phyloP scores from a whole-genome alignment of 2,329 filamentous ascomycete species.

The Colletotrichum neosansevieriae region DNA sequence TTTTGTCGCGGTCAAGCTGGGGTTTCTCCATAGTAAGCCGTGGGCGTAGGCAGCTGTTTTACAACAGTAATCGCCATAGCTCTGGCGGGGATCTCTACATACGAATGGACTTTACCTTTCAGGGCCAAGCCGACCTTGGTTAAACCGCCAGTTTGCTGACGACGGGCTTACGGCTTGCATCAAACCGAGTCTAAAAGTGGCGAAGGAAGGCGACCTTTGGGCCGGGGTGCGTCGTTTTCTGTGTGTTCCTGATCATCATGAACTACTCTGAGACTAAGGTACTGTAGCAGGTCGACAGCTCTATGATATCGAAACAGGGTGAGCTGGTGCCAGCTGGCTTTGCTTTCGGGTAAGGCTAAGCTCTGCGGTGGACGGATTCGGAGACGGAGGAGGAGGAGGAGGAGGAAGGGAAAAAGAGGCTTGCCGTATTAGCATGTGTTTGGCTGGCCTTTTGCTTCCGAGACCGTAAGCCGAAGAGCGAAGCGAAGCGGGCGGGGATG shows the following conservation, averaged over 20 bases:
- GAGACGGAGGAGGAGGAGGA: conserved; percentile 21
- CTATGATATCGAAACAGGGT: too few species aligned
- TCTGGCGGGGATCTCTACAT: background rate
- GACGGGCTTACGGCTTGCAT: conserved; percentile 37
- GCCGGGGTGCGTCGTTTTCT: background rate
- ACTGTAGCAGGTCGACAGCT: too few species aligned
- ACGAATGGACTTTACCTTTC: background rate
- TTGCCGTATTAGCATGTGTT: conserved; percentile 4
- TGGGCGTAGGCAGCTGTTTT: too few species aligned
- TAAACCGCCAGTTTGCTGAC: conserved; percentile 21
- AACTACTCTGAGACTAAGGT: too few species aligned
- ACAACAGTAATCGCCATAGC: too few species aligned
- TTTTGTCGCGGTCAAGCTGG: too few species aligned
- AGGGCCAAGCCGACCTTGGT: background rate
- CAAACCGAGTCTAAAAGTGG: conserved; percentile 23
- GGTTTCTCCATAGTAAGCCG: too few species aligned
- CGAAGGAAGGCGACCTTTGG: conserved; percentile 19
- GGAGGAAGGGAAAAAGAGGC: background rate
- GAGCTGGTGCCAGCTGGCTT: conserved; percentile 1
- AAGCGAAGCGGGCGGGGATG: conserved; percentile 14
- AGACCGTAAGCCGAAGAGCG: conserved; percentile 28
- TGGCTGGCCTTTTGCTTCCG: conserved; percentile 15
- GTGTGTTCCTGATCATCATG: conserved; percentile 19
- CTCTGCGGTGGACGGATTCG: conserved; percentile 12
- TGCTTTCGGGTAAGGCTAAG: conserved; percentile 15